phyloP scores from a whole-genome alignment of 148 eudicot genomes.

The Silene latifolia region DNA sequence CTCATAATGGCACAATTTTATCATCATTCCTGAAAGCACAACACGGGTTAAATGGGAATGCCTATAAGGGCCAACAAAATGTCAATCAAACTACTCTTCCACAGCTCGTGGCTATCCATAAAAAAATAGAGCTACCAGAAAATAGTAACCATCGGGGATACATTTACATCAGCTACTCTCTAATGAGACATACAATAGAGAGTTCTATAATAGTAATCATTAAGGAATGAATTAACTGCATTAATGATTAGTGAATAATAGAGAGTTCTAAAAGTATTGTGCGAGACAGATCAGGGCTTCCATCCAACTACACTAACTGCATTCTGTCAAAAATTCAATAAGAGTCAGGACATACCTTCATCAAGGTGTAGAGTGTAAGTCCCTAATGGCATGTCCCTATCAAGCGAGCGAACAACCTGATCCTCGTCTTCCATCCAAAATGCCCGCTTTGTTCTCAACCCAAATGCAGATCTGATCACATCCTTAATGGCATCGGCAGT shows the following conservation, averaged over 20 bases:
- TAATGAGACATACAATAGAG: neutral
- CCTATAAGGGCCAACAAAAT: neutral
- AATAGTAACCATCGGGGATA: neutral
- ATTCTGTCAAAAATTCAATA: neutral
- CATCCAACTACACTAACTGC: neutral
- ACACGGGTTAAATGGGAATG: neutral
- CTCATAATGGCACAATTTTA: conserved; percentile 62
- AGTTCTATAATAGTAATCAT: too few relatives aligned
- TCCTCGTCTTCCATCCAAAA: conserved; percentile 95
- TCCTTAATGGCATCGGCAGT: conserved; percentile 77
- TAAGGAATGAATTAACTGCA: neutral
- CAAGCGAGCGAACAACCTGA: conserved; percentile 62
- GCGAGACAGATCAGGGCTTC: neutral
- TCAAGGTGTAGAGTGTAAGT: conserved; percentile 77
- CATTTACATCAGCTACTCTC: neutral
- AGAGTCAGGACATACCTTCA: conserved; percentile 46
- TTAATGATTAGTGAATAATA: too few relatives aligned
- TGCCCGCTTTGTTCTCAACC: conserved; percentile 72
- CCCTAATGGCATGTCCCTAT: conserved; percentile 80
- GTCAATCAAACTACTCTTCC: neutral
- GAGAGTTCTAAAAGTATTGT: too few relatives aligned
- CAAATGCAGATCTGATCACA: conserved; percentile 73
- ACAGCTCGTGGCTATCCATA: neutral
- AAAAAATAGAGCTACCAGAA: neutral
- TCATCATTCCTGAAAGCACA: conserved; percentile 52